Evolutionary conservation across 345 rosid genomes (phyloP).

Genomic region (Pistacia atlantica): DNA sequence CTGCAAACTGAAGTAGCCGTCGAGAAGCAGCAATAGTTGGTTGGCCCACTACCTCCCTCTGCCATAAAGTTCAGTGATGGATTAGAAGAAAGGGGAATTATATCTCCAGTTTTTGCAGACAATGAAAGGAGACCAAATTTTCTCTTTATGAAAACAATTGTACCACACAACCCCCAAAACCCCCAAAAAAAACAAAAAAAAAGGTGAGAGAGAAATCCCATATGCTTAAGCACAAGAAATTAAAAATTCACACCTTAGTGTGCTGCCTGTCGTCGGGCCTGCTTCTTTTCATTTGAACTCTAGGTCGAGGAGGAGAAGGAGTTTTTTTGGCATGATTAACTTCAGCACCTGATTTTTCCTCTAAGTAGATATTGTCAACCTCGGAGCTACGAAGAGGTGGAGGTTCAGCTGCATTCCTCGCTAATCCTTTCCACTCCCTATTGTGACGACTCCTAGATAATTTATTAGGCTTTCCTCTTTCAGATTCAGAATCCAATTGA

Average conservation of each 20-base stretch:
- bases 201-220: not conserved
- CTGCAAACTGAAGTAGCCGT: constrained; percentile 91
- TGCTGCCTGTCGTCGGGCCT: constrained; percentile 51
- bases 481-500: constrained; percentile 47
- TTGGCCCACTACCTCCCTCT: constrained; percentile 66
- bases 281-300: constrained; percentile 56
- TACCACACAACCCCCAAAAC: too few species aligned
- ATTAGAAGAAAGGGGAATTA: constrained; percentile 8
- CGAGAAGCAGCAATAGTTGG: constrained; percentile 69
- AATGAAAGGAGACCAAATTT: too few species aligned
- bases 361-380: constrained; percentile 40
- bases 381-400: constrained; percentile 72
- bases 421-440: constrained; percentile 72
- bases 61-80: constrained; percentile 20
- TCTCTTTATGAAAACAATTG: too few species aligned
- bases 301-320: constrained; percentile 43
- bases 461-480: constrained; percentile 44
- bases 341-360: constrained; percentile 46
- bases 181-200: too few species aligned
- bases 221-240: not conserved
- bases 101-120: too few species aligned
- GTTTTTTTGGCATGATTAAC: constrained; percentile 46
- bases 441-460: constrained; percentile 44
- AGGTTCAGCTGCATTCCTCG: constrained; percentile 49
- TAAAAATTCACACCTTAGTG: constrained; percentile 52